Evolutionary conservation across 192 early-diverging fungal species (phyloP), one percentile per base, ranked within the genome.

Genomic region (Glomus cerebriforme): DNA sequence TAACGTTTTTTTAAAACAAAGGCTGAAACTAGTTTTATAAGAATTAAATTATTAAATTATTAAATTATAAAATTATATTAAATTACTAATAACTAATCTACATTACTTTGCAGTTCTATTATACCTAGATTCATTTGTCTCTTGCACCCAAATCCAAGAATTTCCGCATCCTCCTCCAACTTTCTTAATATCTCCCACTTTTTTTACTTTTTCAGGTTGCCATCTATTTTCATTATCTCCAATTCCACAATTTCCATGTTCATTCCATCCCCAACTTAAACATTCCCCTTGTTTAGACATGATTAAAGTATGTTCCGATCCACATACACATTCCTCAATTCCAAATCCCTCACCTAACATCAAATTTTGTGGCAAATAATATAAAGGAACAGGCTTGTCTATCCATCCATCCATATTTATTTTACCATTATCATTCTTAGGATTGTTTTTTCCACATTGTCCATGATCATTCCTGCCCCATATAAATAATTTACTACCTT

Each of bases 201-300:
- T 64, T 1, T 8, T 58, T 12, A 76, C 62, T n/a, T 58, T 31
- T 37, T n/a, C 34, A 7, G 74, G 74, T 7, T 9, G 60, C 74
- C 77, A 73, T 2, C 68, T 67, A 27, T 47, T 59, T 27, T 79
- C 77, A 27, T 74, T 60, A 31, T 87, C 88, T 19, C 81, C 81
- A 45, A 86, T 82, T 19, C 92, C 92, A 71, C 94, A 95, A 75
- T 96, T 97, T 27, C 95, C 95, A 83, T 97, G 96, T 80, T 97
- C 96, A 80, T 97, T 97, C 96, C 96, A 97, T 1, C 96, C 96
- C 96, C 96, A 97, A 22, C 87, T 81, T 65, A 84, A 83, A 45
- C 88, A 90, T 2, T 66, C 54, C 1, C 89, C 89, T 6, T 80
- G 73, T 1, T 68, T 66, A 1, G 82, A 83, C 31, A 92, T 70